Evolutionary conservation across 495 filamentous ascomycete genomes (phyloP).

Genomic region (Annulohypoxylon moriforme): DNA sequence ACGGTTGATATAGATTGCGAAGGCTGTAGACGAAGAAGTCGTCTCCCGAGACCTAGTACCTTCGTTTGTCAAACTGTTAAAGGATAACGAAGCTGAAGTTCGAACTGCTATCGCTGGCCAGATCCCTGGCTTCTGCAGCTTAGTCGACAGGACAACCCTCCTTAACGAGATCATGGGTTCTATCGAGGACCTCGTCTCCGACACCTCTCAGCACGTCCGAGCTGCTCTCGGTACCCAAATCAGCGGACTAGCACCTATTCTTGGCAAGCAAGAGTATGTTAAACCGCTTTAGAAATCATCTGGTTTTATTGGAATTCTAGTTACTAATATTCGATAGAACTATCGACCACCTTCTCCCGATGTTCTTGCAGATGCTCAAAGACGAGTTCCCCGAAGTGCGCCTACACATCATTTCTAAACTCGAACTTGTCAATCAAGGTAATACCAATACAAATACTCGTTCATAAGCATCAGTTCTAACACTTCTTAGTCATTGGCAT

Average conservation of each 20-base stretch:
- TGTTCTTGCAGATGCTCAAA: slow-evolving; percentile 99
- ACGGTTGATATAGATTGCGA: slow-evolving; percentile 78
- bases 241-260: slow-evolving; percentile 93
- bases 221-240: slow-evolving; percentile 96
- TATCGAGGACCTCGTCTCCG: slow-evolving; percentile 94
- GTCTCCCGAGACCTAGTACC: slow-evolving; percentile 93
- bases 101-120: slow-evolving; percentile 97
- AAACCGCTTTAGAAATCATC: neutral
- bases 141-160: slow-evolving; percentile 87
- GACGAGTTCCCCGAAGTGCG: slow-evolving; percentile 98
- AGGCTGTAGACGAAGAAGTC: slow-evolving; percentile 97
- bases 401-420: slow-evolving; percentile 97
- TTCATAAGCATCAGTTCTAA: slow-evolving; percentile 25
- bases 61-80: slow-evolving; percentile 95
- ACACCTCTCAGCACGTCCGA: slow-evolving; percentile 95
- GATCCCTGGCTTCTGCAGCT: slow-evolving; percentile 93
- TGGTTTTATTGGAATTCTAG: neutral
- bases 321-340: slow-evolving; percentile 66
- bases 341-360: slow-evolving; percentile 94
- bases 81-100: slow-evolving; percentile 97
- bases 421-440: slow-evolving; percentile 98
- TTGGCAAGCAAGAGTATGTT: slow-evolving; percentile 96
- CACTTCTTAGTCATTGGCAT: slow-evolving; percentile 85
- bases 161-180: slow-evolving; percentile 97
- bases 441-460: slow-evolving; percentile 23